Evolutionary conservation across 108 stramenopile species (phyloP), one percentile per base, ranked within the genome.

Genomic region (Stephanodiscus triporus): DNA sequence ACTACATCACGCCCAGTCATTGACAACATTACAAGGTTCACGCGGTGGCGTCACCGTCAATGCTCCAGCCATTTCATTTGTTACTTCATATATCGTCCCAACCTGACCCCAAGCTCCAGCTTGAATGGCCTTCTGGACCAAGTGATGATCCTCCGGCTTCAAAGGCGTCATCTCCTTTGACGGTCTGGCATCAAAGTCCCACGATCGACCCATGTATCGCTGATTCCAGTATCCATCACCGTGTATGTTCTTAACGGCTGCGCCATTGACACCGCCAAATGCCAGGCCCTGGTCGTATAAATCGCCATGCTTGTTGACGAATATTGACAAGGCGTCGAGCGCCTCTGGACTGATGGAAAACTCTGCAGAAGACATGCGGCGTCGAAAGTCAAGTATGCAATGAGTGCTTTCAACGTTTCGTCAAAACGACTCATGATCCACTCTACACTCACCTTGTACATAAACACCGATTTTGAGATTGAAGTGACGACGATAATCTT

Each of bases 391-490:
- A 55, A 70, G 0, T 6, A 61, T 27, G 2, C n/a, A 32, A 43
- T 38, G 32, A 30, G 6, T 48, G 47, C 20, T 23, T 17, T 26
- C 20, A 17, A 32, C 24, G 34, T 47, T 5, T 54, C 37, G 16
- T n/a, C 36, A 38, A 26, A 45, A 6, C 27, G 7, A 26, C 45
- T 30, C 6, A 17, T 7, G 55, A 40, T 60, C 13, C 34, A 29
- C 45, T 38, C 79, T 43, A 16, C 16, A 45, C 43, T 16, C 53
- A 80, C 79, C 79, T 84, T 88, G 87, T 32, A 88, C 83, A 58
- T 88, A 88, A 37, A 85, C 69, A 22, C 87, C 87, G 51, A 88
- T 83, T 38, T 81, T 88, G 26, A 88, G 80, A 53, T 84, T 54
- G 43, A 84, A 83, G 51, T 74, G 77, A 47, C 51, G 73, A 55